Evolutionary conservation across 2,329 filamentous ascomycete species (phyloP).

Genomic region (Botrytis aclada): DNA sequence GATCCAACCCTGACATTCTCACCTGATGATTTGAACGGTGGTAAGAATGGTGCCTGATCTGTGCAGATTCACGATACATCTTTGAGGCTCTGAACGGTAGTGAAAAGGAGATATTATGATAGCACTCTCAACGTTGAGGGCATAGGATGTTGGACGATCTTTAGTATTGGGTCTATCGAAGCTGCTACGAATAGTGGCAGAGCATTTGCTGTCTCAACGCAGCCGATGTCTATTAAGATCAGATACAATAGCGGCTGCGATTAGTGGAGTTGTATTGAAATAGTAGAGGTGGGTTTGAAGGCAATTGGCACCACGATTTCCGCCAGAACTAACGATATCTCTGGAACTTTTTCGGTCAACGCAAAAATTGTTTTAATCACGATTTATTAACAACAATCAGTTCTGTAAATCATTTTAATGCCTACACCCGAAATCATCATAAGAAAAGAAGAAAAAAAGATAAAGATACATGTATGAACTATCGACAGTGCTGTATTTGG

Average conservation of each 20-base stretch:
- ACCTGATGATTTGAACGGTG: background rate
- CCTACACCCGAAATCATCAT: background rate
- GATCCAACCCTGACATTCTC: background rate
- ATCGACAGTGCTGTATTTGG: no score
- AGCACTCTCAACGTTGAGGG: background rate
- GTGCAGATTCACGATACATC: background rate
- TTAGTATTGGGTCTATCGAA: background rate
- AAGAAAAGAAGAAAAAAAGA: no score
- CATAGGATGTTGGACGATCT: background rate
- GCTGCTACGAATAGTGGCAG: background rate
- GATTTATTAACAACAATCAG: background rate
- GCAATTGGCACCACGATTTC: background rate
- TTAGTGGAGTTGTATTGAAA: background rate
- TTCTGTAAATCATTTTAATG: background rate
- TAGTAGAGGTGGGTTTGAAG: background rate
- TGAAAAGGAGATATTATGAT: background rate
- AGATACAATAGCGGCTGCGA: background rate
- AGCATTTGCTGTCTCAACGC: background rate
- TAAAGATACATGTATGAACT: background rate
- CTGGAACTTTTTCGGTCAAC: background rate
- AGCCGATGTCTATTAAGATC: background rate
- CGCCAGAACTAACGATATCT: background rate
- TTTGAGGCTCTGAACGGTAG: background rate
- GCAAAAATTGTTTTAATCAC: background rate
- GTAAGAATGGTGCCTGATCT: background rate